These are phyloP conservation scores for Nemophila menziesii DNA, from an alignment of 257 asterid genomes.

Conservation along the genomic window DNA sequence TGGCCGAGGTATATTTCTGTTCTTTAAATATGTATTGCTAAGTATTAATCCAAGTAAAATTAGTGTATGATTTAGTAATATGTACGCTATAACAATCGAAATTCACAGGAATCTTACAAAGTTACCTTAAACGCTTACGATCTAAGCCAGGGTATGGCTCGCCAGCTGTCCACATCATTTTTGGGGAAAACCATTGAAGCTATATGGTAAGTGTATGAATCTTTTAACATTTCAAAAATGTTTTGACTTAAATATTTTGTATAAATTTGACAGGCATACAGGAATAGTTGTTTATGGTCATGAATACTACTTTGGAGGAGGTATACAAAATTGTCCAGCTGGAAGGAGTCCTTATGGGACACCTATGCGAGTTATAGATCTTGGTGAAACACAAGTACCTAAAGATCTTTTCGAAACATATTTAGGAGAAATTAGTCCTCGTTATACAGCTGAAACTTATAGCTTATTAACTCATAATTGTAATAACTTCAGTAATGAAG, in stretches of 20 bases:
- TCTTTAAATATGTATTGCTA: background rate
- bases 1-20: constrained; percentile 25
- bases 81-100: constrained; percentile 1
- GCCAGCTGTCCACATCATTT: constrained; percentile 66
- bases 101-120: constrained; percentile 66
- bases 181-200: constrained; percentile 91
- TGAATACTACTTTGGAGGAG: constrained; percentile 87
- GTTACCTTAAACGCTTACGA: constrained; percentile 79
- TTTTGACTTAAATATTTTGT: background rate
- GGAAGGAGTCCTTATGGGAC: constrained; percentile 84
- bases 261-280: constrained; percentile 69
- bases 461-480: constrained; percentile 78
- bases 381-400: constrained; percentile 82
- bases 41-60: background rate
- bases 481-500: constrained; percentile 90
- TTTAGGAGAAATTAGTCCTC: constrained; percentile 68
- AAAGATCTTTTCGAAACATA: constrained; percentile 75
- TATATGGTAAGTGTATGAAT: constrained; percentile 53
- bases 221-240: background rate
- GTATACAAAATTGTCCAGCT: constrained; percentile 58
- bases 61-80: background rate
- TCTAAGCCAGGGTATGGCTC: constrained; percentile 91
- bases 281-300: constrained; percentile 81
- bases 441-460: constrained; percentile 79
- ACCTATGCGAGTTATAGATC: constrained; percentile 67